Evolutionary conservation across 2,329 filamentous ascomycete genomes (phyloP), one percentile per base, ranked within the genome.

Genomic region (Tolypocladium endophyticum): DNA sequence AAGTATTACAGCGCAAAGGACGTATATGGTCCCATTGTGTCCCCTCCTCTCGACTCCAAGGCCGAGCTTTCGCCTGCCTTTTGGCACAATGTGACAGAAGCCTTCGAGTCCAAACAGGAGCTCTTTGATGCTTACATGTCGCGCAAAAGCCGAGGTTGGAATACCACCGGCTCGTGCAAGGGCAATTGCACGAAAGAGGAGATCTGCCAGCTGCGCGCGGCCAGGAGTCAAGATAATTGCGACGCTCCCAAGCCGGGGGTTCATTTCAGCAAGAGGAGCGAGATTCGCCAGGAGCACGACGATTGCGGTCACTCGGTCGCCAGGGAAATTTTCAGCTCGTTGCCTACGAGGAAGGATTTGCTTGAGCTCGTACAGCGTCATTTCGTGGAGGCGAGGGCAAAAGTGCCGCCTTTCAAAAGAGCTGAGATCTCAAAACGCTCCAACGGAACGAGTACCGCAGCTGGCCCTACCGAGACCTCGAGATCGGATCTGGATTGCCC

Each of bases 1-100:
- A 77, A 78, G 56, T 80, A 81, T 67, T 85, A 85, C 69, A 82
- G 80, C 1, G 82, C 80, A 33, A 81, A 79, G 66, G 77, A 78
- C 57, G 71, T 74, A 8, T 85, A 85, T 64, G 81, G 81, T 6
- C 63, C 74, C 0, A 69, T 77, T 1, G 68, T 81, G 12, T 65
- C 61, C 35, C 76, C 79, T 41, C 74, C 78, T 1, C 62, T 78
- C 2, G 64, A 71, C 43, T 50, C 69, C 3, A 69, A 68, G 14
- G 73, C 74, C 4, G 70, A 85, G 63, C 75, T 87, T 36, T 81
- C 79, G 1, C 78, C 82, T 0, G 77, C 77, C 0, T 85, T 85
- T 68, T 86, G 83, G 82, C 82, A 85, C 67, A 78, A 81, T 63
- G 73, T 85, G 25, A 85, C 82, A 0, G 71, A 71, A 0, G 67